Conservation (phyloP, 2,329 filamentous ascomycete genomes). For the Aspergillus bombycis region DNA sequence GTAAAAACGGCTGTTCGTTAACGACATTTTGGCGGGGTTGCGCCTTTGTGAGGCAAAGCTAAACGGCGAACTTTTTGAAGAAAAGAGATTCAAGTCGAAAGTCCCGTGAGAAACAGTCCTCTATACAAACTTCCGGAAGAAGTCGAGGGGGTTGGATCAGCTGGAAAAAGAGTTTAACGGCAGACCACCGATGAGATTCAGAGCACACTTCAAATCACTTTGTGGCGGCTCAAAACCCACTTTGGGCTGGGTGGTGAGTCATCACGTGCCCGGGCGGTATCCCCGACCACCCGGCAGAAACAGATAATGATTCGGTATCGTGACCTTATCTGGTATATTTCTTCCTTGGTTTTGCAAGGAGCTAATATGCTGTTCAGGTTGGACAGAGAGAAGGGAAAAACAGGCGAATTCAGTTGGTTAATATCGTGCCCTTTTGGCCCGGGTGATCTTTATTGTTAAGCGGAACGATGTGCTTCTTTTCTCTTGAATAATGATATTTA, state of each 20-base stretch:
- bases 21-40: conserved; percentile 74
- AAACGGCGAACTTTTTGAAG: conserved; percentile 7
- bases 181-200: conserved; percentile 20
- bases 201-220: conserved; percentile 39
- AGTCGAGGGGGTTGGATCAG: conserved; percentile 15
- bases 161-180: conserved; percentile 12
- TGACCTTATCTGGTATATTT: not conserved
- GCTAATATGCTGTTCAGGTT: not conserved
- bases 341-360: not conserved
- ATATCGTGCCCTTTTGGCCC: no score
- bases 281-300: conserved; percentile 23
- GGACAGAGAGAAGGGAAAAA: not conserved
- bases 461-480: not conserved
- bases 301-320: conserved; percentile 6
- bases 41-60: conserved; percentile 27
- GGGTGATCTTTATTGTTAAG: not conserved
- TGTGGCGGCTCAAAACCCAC: conserved; percentile 47
- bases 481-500: conserved; percentile 1
- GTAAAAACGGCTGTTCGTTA: conserved; percentile 96
- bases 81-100: not conserved
- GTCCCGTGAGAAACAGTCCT: not conserved
- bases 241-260: conserved; percentile 23
- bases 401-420: not conserved
- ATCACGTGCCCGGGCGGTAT: conserved; percentile 16
- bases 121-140: conserved; percentile 14